These are phyloP conservation scores for Aquanectria penicillioides DNA, from an alignment of 2,329 filamentous ascomycete genomes.

Conservation along the genomic window DNA sequence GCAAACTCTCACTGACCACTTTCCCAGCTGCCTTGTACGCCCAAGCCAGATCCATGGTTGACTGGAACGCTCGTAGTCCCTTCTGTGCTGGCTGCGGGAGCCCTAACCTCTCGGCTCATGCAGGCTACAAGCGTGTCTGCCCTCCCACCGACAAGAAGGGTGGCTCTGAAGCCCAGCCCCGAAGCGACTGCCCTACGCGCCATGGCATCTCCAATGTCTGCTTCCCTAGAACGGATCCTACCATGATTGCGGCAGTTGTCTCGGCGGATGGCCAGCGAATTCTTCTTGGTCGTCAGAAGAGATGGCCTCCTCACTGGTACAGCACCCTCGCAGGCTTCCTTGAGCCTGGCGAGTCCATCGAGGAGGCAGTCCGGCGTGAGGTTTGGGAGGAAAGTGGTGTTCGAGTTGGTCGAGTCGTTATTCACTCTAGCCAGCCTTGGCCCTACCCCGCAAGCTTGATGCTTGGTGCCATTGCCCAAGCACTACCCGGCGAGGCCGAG, in stretches of 20 bases:
- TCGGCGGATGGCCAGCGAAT: conserved; percentile 80
- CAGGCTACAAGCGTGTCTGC: conserved; percentile 83
- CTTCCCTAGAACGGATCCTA: conserved; percentile 93
- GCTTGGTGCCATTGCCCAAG: conserved; percentile 90
- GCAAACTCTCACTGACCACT: conserved; percentile 28
- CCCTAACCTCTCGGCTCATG: conserved; percentile 80
- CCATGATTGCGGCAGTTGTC: conserved; percentile 93
- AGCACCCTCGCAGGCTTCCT: conserved; percentile 88
- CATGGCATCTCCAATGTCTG: conserved; percentile 88
- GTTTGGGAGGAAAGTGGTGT: conserved; percentile 90
- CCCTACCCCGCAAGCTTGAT: conserved; percentile 87
- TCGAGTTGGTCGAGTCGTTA: conserved; percentile 77
- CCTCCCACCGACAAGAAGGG: conserved; percentile 73
- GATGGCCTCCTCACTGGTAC: conserved; percentile 88
- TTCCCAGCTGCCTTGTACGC: conserved; percentile 84
- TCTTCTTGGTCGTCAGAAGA: conserved; percentile 85
- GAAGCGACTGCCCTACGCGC: conserved; percentile 81
- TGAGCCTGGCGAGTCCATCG: conserved; percentile 85
- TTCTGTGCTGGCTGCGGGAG: conserved; percentile 93
- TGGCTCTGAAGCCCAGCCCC: conserved; percentile 57
- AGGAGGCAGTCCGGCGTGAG: conserved; percentile 84
- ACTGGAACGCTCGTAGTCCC: conserved; percentile 94
- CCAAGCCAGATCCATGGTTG: conserved; percentile 85
- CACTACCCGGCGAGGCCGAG: conserved; percentile 77
- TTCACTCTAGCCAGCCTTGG: conserved; percentile 89